Evolutionary conservation across 352 stramenopile genomes (phyloP).

Genomic region (Plasmopara halstedii): DNA sequence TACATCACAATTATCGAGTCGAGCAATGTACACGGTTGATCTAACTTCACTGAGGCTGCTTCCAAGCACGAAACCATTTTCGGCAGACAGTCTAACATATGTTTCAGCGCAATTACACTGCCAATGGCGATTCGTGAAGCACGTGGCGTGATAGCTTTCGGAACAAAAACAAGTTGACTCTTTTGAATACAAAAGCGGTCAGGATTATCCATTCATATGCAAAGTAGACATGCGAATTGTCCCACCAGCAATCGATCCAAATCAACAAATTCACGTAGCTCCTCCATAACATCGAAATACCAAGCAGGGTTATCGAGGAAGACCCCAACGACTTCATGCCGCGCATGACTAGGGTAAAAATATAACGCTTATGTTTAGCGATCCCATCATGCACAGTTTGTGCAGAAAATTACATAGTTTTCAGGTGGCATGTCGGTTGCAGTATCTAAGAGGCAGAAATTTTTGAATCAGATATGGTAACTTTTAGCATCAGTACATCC

Average conservation of each 20-base stretch:
- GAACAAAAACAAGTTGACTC: slow-evolving; percentile 70
- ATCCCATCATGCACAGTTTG: too few relatives aligned
- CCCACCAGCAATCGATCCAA: slow-evolving; percentile 67
- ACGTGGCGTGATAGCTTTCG: slow-evolving; percentile 64
- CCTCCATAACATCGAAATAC: slow-evolving; percentile 78
- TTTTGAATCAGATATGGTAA: slow-evolving; percentile 1
- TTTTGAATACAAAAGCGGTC: slow-evolving; percentile 8
- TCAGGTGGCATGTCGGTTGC: slow-evolving; percentile 64
- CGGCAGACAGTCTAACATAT: slow-evolving; percentile 63
- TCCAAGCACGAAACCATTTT: slow-evolving; percentile 45
- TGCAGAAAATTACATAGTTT: slow-evolving; percentile 54
- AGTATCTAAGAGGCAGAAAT: slow-evolving; percentile 45
- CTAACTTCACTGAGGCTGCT: slow-evolving; percentile 19
- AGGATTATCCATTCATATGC: slow-evolving; percentile 1
- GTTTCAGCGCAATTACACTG: slow-evolving; percentile 81
- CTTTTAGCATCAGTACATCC: neutral
- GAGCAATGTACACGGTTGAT: slow-evolving; percentile 38
- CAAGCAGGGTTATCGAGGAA: slow-evolving; percentile 74
- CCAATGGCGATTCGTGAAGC: slow-evolving; percentile 62
- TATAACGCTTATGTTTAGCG: too few relatives aligned
- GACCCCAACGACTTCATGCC: slow-evolving; percentile 62
- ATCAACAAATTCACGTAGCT: slow-evolving; percentile 61
- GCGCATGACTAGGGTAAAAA: slow-evolving; percentile 35
- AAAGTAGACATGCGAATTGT: neutral
- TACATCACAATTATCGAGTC: slow-evolving; percentile 62